Evolutionary conservation across 2,329 filamentous ascomycete genomes (phyloP).

Genomic region (Didymella glomerata): DNA sequence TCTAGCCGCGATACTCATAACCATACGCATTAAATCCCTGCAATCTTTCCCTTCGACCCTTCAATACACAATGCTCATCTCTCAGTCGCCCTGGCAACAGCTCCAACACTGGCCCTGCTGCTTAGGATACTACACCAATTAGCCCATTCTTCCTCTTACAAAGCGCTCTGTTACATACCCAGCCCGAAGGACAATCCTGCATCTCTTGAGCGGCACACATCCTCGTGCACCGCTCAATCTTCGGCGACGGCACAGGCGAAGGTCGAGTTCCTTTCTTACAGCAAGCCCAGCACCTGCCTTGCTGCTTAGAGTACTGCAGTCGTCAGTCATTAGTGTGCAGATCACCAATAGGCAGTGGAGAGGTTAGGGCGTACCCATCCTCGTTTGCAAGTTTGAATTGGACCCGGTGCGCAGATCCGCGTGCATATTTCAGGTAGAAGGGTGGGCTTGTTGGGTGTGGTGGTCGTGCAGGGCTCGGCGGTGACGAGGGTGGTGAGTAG

Average conservation of each 20-base stretch:
- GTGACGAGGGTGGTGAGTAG: background rate
- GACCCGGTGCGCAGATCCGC: background rate
- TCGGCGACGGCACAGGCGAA: background rate
- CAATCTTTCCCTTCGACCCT: too few relatives aligned
- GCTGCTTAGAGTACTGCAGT: slow-evolving; percentile 1
- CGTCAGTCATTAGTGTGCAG: background rate
- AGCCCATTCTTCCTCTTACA: background rate
- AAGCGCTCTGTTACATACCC: background rate
- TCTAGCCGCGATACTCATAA: too few relatives aligned
- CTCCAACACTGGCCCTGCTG: background rate
- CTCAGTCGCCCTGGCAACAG: background rate
- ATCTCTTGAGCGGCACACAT: background rate
- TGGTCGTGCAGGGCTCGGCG: slow-evolving; percentile 2
- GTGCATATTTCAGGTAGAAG: background rate
- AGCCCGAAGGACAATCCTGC: background rate
- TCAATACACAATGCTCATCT: too few relatives aligned
- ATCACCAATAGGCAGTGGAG: background rate
- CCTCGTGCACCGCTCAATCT: background rate
- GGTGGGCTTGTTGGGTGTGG: background rate
- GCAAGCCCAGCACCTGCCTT: slow-evolving; percentile 13
- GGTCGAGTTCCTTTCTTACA: background rate
- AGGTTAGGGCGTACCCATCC: background rate
- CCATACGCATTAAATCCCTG: too few relatives aligned
- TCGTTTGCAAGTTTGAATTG: background rate
- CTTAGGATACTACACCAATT: background rate